Percentiles rank a stretch among this genome's conserved stretches.
Evolutionary conservation across 352 stramenopile species (phyloP).

Genomic region (Thraustochytrium sp.): DNA sequence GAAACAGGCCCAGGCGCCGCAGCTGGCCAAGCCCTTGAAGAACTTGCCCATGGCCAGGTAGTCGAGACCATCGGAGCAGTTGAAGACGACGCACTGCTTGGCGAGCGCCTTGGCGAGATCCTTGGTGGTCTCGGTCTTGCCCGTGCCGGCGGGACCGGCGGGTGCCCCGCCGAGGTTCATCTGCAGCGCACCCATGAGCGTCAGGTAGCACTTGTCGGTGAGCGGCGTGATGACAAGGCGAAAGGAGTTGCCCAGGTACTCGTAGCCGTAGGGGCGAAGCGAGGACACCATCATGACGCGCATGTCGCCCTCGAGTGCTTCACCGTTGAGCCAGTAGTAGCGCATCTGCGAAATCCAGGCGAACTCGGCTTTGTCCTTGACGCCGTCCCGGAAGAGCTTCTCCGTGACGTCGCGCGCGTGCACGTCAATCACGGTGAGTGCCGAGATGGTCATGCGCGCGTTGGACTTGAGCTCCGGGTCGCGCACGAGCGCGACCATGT

Average conservation of each 20-base stretch:
- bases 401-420: slow-evolving; percentile 86
- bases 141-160: slow-evolving; percentile 80
- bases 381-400: slow-evolving; percentile 77
- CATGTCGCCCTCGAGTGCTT: slow-evolving; percentile 56
- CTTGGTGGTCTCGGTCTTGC: slow-evolving; percentile 91
- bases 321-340: slow-evolving; percentile 78
- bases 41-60: slow-evolving; percentile 92
- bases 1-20: slow-evolving; percentile 87
- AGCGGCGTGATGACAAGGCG: slow-evolving; percentile 86
- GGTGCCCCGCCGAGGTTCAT: slow-evolving; percentile 86
- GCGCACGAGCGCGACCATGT: slow-evolving; percentile 84
- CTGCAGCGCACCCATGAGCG: slow-evolving; percentile 85
- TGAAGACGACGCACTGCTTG: slow-evolving; percentile 90
- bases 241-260: slow-evolving; percentile 88
- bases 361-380: slow-evolving; percentile 81
- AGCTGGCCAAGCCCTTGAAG: slow-evolving; percentile 79
- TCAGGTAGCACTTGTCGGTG: slow-evolving; percentile 91
- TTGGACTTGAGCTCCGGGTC: slow-evolving; percentile 77
- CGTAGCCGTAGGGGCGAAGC: slow-evolving; percentile 82
- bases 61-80: slow-evolving; percentile 86
- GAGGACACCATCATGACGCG: slow-evolving; percentile 83
- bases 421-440: slow-evolving; percentile 87
- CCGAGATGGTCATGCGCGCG: slow-evolving; percentile 81
- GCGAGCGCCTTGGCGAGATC: slow-evolving; percentile 82
- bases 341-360: slow-evolving; percentile 84